Base-by-base conservation (phyloP, 2,329 filamentous ascomycete species). In the Aspergillus pseudoterreus region DNA sequence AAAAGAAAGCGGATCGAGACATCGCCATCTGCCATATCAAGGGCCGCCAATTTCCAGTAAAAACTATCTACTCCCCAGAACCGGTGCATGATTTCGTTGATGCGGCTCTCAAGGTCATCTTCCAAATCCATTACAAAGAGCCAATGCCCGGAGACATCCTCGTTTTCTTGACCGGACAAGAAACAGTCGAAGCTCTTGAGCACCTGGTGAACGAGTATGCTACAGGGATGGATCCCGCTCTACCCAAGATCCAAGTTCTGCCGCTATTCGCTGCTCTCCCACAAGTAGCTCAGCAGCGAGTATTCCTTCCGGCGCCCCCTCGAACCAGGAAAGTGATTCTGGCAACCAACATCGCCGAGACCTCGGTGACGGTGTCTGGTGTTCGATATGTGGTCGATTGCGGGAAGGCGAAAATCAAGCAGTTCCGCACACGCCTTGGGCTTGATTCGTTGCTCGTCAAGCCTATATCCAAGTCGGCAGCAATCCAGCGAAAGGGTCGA, bases 281-380 rank as follows among this genome's bases (percentile, higher is more conserved):
- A 1, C 90, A 94, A 59, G 82, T 86, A 48, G 87, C 88, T 0
- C 94, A 99, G 62, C 88, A 95, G 58, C 82, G 84, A 19, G 91
- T 95, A 9, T 97, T 99, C 68, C 78, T 86, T 49, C 87, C 88
- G 1, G 81, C 88, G 19, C 82, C 83, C 0, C 83, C 83, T 50
- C 82, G 84, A 2, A 95, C 90, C 0, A 82, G 94, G 41, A 97
- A 97, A 66, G 81, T 97, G 11, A 91, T 99, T 0, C 76, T 99
- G 0, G 87, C 92, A 0, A 99, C 94, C 12, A 99, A 99, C 64
- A 97, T 99, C 62, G 94, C 94, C n/a, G 94, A 99, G 70, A 97
- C 94, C 0, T 97, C 94, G 1, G 88, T 99, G 53, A 99, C 94
- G 0, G 92, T 99, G 0, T 88, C 92, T 0, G 94, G 94, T 2